A percentile compares a stretch with the other conserved stretches of the same genome.
Evolutionary conservation across 148 eudicot genomes (phyloP).

Genomic region (Rhododendron kiyosumense): DNA sequence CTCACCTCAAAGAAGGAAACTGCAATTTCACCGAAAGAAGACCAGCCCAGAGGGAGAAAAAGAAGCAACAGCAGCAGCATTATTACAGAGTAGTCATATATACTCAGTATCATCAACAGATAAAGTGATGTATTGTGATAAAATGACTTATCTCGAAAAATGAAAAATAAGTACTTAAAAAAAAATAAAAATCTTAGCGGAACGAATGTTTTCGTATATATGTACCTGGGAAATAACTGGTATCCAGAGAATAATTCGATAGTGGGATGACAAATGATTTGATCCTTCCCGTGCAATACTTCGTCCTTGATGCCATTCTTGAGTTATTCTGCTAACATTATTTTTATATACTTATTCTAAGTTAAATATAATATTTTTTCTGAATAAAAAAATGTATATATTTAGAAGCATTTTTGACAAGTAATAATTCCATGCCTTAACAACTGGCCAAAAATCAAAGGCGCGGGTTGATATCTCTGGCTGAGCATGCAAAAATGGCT

Average conservation of each 20-base stretch:
- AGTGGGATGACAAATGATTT: slow-evolving; percentile 83
- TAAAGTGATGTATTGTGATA: too few species aligned
- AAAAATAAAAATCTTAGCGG: too few species aligned
- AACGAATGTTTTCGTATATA: background rate
- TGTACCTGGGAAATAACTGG: slow-evolving; percentile 61
- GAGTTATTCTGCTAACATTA: slow-evolving; percentile 54
- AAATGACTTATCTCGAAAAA: too few species aligned
- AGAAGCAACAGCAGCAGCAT: background rate
- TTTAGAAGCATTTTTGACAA: too few species aligned
- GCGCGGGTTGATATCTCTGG: too few species aligned
- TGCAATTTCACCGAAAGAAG: slow-evolving; percentile 30
- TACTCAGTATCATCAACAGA: background rate
- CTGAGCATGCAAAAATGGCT: too few species aligned
- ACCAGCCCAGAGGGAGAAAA: background rate
- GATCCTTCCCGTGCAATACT: slow-evolving; percentile 83
- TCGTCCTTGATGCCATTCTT: slow-evolving; percentile 75
- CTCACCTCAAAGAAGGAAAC: slow-evolving; percentile 97
- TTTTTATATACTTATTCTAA: background rate
- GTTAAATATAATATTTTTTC: too few species aligned
- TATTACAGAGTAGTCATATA: background rate
- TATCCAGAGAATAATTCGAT: slow-evolving; percentile 65
- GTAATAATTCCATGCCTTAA: too few species aligned
- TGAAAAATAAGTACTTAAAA: too few species aligned
- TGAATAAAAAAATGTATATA: too few species aligned
- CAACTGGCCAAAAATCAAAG: too few species aligned